Percentiles rank a stretch among this genome's conserved stretches.
phyloP scores from a whole-genome alignment of 331 rosid species.

The Cucumis variabilis region DNA sequence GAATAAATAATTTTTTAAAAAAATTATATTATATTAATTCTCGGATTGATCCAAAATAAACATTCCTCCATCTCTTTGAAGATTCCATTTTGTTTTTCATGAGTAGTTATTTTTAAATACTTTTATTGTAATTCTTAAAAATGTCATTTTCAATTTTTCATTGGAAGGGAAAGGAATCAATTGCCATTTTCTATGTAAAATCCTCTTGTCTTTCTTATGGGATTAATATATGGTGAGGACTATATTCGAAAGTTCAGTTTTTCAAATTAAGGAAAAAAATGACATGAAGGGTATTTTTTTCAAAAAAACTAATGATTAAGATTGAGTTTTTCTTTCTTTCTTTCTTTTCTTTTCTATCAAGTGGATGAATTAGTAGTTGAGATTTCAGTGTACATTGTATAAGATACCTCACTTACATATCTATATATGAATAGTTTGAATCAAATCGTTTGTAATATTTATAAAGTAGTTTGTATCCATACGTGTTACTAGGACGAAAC shows the following conservation, averaged over 20 bases:
- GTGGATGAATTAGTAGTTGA: no score
- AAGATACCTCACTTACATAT: no score
- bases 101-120: not conserved
- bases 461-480: no score
- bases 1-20: not conserved
- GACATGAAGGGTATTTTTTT: not conserved
- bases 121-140: not conserved
- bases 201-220: not conserved
- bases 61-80: not conserved
- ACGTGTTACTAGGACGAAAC: no score
- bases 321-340: not conserved
- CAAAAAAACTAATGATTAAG: not conserved
- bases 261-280: not conserved
- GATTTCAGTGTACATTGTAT: no score
- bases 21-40: not conserved
- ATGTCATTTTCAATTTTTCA: not conserved
- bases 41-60: not conserved
- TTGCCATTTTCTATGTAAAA: conserved; percentile 12
- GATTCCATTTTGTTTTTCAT: conserved; percentile 7
- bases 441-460: no score
- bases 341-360: no score
- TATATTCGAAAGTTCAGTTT: not conserved
- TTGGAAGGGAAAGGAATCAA: not conserved
- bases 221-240: not conserved
- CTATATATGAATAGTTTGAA: no score